Base-by-base conservation (phyloP, 140 eudicot species). In the Cichorium intybus region DNA sequence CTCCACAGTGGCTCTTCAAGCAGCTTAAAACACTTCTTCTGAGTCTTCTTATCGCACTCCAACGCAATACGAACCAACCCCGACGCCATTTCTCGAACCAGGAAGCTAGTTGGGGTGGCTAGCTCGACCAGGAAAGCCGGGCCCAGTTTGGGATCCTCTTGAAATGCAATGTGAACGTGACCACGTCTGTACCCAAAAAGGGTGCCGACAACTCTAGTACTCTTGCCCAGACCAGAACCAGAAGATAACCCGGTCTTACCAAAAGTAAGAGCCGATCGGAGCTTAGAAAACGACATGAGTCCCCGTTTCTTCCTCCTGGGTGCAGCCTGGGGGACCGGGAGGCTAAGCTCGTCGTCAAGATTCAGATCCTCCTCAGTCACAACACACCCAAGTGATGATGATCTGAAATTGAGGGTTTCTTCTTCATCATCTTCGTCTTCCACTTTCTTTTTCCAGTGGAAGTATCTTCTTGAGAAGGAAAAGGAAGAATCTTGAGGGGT, bases 1-100 rank as follows among this genome's bases (percentile, higher is more conserved):
- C 96, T 85, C 98, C 98, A 92, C 4, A 87, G 31, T 12, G 95
- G 95, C 84, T 92, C 98, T 39, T 92, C 95, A 7, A 87, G 64
- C 53, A 87, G 75, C 81, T 81, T 87, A 46, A 76, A 45, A 2
- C 86, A 61, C 49, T 79, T 89, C 51, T 83, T 85, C 60, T 75
- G 77, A 0, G 1, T 59, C 79, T 70, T 81, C 54, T 82, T 86
- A 16, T 90, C 97, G 47, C 97, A 86, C 49, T 92, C 98, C 60
- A 92, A 67, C 9, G 95, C 95, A 0, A 86, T 81, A 22, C 95
- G 79, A 34, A 83, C 95, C 66, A 77, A 35, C 60, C 95, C 90
- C 0, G 90, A 86, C 8, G 90, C 90, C 95, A 86, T 83, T 80
- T 86, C 95, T 12, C 69, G 68, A 2, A 86, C 87, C 14, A 86